Evolutionary conservation across 2,329 filamentous ascomycete genomes (phyloP), one percentile per base, ranked within the genome.

Genomic region (Beauveria australis): DNA sequence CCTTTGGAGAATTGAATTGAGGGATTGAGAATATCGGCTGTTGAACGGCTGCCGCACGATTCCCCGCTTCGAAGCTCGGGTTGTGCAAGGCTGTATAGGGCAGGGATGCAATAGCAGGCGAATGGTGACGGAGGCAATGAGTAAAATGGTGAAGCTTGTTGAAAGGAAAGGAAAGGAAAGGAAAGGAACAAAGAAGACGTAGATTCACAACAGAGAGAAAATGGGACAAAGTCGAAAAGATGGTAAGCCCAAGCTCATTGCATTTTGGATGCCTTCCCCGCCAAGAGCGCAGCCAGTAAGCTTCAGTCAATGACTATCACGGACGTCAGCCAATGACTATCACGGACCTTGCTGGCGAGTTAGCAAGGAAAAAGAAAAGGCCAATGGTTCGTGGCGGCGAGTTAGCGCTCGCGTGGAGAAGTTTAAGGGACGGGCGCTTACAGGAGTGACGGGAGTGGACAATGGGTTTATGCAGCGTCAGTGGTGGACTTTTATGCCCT

Each of bases 331-430:
- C 53, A 56, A 48, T 56, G 28, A 44, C 6, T 22, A 22, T 10
- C 41, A 18, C 26, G n/a, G 46, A 33, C 54, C 14, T 33, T 30
- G 33, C 14, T 43, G 26, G 33, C 14, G 26, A n/a, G 22, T 30
- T 2, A 10, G 3, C 3, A 33, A 33, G 10, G 10, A 12, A 30
- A 30, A 3, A 6, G 6, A 48, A 30, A 37, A 24, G 28, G 53
- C 53, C 44, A 49, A 48, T 49, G 22, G 14, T 18, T 19, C 26
- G 30, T 10, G n/a, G 33, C 12, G 6, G 24, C 47, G 37, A 52
- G 44, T 59, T 59, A 37, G 56, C 56, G 56, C 56, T 48, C 16
- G 47, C 47, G 56, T 52, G 56, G 46, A 41, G 56, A 59, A 24
- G 19, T 12, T 44, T 7, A 3, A 12, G 28, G 56, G 19, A 22